Base-by-base conservation (phyloP, 495 filamentous ascomycete genomes). In the Schizothecium vesticola region DNA sequence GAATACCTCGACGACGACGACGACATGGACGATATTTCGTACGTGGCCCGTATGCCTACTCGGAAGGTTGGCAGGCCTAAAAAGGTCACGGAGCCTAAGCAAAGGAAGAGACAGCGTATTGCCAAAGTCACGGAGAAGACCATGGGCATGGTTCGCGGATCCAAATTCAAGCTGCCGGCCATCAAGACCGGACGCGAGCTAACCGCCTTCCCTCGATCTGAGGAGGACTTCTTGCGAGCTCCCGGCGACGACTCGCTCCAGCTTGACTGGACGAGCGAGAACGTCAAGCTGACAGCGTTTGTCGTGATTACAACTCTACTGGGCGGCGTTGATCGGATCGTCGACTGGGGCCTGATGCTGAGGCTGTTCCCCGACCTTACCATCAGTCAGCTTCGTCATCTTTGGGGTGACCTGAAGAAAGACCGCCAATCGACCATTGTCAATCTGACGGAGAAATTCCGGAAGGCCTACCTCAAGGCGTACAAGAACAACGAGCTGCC, bases 281-380 rank as follows among this genome's bases (percentile, higher is more conserved):
- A 80, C 31, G 73, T 78, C 8, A 80, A 92, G 29, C 80, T 92
- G 70, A 82, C 88, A 60, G 88, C 90, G n/a, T 88, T 95, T 29
- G 85, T 91, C 56, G 90, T 90, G 25, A 82, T 94, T 23, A 87
- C 88, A 26, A 88, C 87, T 5, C 77, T 97, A 56, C 84, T 91
- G 22, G 92, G 94, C 22, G 94, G 93, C 5, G 72, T 88, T 11
- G 88, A 92, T 56, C 82, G 82, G 61, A 77, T 83, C 1, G 80
- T 93, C 28, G 90, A 97, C 69, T 96, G 94, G 89, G 83, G 86
- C 7, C 75, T 96, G 56, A 84, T 97, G 23, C 69, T 83, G 25
- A 84, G 84, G 59, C 80, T 88, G 29, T 92, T 94, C 71, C 88
- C 88, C 13, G 80, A 84, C 83, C 64, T 84, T 85, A 70, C 77